Percentiles rank a stretch among this genome's conserved stretches.
Conservation (phyloP, 2,329 filamentous ascomycete genomes). For the Tolypocladium album region DNA sequence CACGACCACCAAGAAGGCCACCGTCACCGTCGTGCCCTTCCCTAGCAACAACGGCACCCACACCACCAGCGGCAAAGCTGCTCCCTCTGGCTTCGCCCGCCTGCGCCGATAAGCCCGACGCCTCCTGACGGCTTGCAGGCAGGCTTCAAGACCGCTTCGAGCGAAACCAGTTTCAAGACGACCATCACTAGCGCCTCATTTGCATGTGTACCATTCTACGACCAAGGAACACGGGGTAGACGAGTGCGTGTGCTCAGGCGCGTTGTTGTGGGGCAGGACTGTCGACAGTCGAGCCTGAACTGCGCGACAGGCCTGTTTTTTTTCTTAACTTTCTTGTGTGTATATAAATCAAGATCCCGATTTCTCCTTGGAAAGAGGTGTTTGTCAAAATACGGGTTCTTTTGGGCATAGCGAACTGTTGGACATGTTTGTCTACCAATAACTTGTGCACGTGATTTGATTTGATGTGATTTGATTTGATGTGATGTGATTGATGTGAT, state of each 20-base stretch:
- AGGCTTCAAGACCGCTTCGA: neutral
- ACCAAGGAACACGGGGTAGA: neutral
- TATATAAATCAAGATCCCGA: neutral
- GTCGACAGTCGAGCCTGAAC: neutral
- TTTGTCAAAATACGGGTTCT: neutral
- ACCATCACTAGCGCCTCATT: neutral
- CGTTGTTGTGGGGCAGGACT: neutral
- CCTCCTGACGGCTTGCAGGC: neutral
- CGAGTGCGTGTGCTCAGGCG: neutral
- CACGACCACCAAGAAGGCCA: constrained; percentile 16
- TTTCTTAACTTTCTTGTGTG: neutral
- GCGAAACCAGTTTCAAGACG: neutral
- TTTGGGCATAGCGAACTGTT: neutral
- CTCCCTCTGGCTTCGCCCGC: constrained; percentile 23
- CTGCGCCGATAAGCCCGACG: constrained; percentile 18
- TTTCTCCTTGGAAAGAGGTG: neutral
- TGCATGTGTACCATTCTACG: neutral
- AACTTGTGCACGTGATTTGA: neutral
- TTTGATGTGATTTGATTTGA: neutral
- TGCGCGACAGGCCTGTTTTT: neutral
- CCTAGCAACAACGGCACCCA: constrained; percentile 28
- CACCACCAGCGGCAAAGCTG: constrained; percentile 18
- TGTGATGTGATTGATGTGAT: neutral
- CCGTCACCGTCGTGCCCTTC: constrained; percentile 29
- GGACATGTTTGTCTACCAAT: neutral